A percentile compares a stretch with the other conserved stretches of the same genome.
Conservation (phyloP, 2,329 filamentous ascomycete species). For the Diaporthe batatas region DNA sequence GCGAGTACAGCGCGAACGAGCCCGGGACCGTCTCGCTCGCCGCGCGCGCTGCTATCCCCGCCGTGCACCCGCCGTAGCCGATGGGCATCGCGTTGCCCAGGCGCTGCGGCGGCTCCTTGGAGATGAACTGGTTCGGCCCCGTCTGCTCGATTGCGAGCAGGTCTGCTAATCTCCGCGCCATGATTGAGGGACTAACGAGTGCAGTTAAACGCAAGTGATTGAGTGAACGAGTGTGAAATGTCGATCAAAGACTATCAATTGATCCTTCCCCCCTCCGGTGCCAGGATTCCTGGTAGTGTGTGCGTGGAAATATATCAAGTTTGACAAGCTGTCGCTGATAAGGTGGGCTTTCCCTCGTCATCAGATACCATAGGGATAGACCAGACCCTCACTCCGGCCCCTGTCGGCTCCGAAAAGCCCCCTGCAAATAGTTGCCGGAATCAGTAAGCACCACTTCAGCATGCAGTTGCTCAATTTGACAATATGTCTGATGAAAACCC, state of each 20-base stretch:
- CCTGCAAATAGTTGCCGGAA: background rate
- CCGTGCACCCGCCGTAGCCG: constrained; percentile 61
- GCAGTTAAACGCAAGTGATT: background rate
- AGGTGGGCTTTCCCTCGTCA: background rate
- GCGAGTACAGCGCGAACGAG: constrained; percentile 59
- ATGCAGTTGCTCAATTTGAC: too few relatives aligned
- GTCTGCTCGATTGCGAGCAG: constrained; percentile 37
- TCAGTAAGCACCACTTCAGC: too few relatives aligned
- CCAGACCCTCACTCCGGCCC: background rate
- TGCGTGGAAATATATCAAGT: background rate
- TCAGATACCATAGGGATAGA: constrained; percentile 23
- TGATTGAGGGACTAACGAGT: background rate
- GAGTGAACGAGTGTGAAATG: background rate
- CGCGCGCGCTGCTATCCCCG: constrained; percentile 56
- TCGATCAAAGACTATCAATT: background rate
- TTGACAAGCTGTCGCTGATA: background rate
- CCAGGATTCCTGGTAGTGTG: too few relatives aligned
- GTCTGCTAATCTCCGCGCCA: constrained; percentile 33
- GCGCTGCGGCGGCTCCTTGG: constrained; percentile 19
- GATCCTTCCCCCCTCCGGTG: too few relatives aligned
- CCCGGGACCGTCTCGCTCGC: constrained; percentile 55
- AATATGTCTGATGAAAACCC: background rate
- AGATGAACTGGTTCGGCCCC: constrained; percentile 33
- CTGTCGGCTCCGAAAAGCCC: background rate
- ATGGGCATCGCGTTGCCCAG: constrained; percentile 42